phyloP scores from a whole-genome alignment of 2,329 filamentous ascomycete genomes.

The Echinosphaeria canescens region DNA sequence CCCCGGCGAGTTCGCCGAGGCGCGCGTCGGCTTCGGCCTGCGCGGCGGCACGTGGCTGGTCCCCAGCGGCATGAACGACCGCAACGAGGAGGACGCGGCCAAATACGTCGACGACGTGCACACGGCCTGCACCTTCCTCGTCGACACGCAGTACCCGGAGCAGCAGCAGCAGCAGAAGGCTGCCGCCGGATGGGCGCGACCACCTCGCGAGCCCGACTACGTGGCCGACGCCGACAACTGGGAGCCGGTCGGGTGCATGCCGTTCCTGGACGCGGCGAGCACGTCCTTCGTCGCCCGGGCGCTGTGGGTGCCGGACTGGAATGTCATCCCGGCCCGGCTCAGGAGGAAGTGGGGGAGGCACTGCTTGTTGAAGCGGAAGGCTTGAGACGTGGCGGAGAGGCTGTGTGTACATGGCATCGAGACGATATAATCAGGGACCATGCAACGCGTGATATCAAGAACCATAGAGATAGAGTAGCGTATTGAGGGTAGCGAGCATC shows the following conservation, averaged over 20 bases:
- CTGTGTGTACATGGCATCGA: too few relatives aligned
- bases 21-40: conserved; percentile 42
- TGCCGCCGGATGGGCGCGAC: conserved; percentile 15
- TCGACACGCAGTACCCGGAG: conserved; percentile 65
- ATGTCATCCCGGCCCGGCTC: conserved; percentile 45
- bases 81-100: conserved; percentile 63
- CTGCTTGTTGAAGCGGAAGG: conserved; percentile 51
- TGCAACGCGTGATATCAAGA: too few relatives aligned
- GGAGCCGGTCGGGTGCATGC: conserved; percentile 54
- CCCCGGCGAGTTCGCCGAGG: conserved; percentile 76
- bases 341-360: conserved; percentile 72
- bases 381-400: conserved; percentile 1
- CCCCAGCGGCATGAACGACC: conserved; percentile 75
- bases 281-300: conserved; percentile 57
- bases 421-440: too few relatives aligned
- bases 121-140: conserved; percentile 56
- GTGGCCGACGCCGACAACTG: conserved; percentile 52
- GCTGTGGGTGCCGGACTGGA: conserved; percentile 59
- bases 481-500: too few relatives aligned
- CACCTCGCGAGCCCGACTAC: conserved; percentile 62
- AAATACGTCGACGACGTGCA: conserved; percentile 79
- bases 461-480: too few relatives aligned
- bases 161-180: conserved; percentile 18
- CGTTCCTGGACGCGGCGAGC: conserved; percentile 59
- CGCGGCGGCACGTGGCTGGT: conserved; percentile 71